phyloP scores from a whole-genome alignment of 306 rosid species.

The Prunus mongolica region DNA sequence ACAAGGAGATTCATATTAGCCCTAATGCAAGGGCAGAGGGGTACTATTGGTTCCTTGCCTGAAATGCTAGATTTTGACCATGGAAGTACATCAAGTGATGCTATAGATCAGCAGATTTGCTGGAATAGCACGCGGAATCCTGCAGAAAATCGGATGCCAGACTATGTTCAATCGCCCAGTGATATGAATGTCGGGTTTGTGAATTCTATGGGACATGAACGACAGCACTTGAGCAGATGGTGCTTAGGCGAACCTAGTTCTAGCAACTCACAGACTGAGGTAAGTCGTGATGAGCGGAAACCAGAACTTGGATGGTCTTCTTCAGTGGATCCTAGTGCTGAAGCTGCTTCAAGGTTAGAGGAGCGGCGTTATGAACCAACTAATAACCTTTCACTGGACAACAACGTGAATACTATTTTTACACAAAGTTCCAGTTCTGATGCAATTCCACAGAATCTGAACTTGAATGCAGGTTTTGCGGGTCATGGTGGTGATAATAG shows the following conservation, averaged over 20 bases:
- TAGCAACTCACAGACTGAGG: constrained; percentile 47
- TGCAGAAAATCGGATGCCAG: constrained; percentile 53
- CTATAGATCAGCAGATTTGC: constrained; percentile 59
- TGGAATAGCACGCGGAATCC: constrained; percentile 67
- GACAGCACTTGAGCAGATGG: constrained; percentile 69
- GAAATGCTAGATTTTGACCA: constrained; percentile 81
- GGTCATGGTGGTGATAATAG: constrained; percentile 36
- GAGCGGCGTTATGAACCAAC: constrained; percentile 48
- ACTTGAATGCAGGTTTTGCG: constrained; percentile 56
- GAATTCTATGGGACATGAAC: constrained; percentile 52
- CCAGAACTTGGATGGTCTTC: constrained; percentile 72
- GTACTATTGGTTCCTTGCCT: constrained; percentile 71
- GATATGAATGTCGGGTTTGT: constrained; percentile 56
- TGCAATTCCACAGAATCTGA: constrained; percentile 47
- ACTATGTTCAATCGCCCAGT: constrained; percentile 46
- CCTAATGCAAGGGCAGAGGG: constrained; percentile 96
- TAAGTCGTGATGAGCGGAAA: constrained; percentile 51
- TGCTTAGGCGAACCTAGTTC: constrained; percentile 88
- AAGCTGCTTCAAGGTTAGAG: constrained; percentile 51
- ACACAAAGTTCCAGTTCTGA: constrained; percentile 50
- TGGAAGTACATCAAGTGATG: constrained; percentile 59
- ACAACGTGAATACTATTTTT: constrained; percentile 46
- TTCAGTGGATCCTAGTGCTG: constrained; percentile 45
- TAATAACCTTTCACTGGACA: constrained; percentile 47
- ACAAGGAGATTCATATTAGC: constrained; percentile 29